These are phyloP conservation scores for Rhamnella rubrinervis DNA, from an alignment of 331 rosid species.

Conservation along the genomic window DNA sequence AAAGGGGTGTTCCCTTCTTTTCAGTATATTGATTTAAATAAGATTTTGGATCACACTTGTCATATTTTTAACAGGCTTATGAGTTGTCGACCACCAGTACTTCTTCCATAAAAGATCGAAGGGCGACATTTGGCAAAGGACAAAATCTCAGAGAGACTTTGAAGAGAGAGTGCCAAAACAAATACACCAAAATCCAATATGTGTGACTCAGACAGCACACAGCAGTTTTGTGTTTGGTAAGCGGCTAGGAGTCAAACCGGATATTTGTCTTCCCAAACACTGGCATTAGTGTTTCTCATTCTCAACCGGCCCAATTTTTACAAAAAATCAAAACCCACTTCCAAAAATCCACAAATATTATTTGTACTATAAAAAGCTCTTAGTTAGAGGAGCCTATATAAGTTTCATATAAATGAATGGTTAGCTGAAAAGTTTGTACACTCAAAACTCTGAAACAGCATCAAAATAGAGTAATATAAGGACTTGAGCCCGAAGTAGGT, in stretches of 20 bases:
- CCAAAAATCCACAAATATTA: constrained; percentile 1
- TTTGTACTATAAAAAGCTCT: no score
- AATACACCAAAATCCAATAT: no score
- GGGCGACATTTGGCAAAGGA: constrained; percentile 16
- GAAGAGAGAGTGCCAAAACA: no score
- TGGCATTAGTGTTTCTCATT: not conserved
- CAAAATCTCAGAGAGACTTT: not conserved
- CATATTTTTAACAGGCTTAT: not conserved
- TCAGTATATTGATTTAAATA: not conserved
- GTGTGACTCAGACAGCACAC: no score
- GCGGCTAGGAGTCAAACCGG: not conserved
- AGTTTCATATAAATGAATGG: no score
- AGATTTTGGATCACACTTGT: constrained; percentile 9
- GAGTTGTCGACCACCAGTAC: constrained; percentile 4
- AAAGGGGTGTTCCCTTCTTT: not conserved
- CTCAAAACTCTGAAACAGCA: no score
- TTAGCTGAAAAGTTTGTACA: no score
- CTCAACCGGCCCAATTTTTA: not conserved
- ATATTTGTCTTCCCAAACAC: not conserved
- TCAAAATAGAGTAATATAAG: no score
- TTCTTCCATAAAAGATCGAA: not conserved
- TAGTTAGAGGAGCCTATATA: no score
- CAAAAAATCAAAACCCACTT: not conserved
- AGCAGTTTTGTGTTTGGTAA: no score
- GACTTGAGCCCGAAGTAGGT: no score